Conservation (phyloP, 75 land plant species). For the Cunninghamia lanceolata region DNA sequence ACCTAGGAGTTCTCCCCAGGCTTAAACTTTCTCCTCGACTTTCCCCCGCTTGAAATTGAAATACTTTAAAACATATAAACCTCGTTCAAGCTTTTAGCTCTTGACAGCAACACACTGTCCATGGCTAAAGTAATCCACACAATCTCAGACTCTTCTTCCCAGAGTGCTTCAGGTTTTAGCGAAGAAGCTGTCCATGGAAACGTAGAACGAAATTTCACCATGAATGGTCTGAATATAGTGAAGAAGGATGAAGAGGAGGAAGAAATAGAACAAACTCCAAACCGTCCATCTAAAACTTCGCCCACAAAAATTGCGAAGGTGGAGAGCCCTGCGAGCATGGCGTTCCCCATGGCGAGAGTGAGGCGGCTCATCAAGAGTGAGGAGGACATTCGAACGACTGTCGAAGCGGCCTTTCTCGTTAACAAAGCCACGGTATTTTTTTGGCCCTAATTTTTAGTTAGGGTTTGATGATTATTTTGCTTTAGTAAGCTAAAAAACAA, state of each 20-base stretch:
- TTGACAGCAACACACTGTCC: background rate
- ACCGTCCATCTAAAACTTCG: background rate
- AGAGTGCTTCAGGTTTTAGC: background rate
- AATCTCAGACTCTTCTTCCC: background rate
- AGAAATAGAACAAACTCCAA: background rate
- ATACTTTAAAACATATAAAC: too few relatives aligned
- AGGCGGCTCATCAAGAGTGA: constrained; percentile 15
- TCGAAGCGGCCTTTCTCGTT: constrained; percentile 16
- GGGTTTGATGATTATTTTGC: background rate
- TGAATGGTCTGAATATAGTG: background rate
- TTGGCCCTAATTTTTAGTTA: background rate
- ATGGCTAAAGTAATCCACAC: background rate
- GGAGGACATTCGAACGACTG: constrained; percentile 1
- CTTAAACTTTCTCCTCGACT: too few relatives aligned
- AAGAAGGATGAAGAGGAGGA: background rate
- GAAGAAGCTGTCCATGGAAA: background rate
- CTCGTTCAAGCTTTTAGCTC: background rate
- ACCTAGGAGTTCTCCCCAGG: too few relatives aligned
- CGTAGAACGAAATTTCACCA: background rate
- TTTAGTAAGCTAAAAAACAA: too few relatives aligned
- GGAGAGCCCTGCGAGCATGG: background rate
- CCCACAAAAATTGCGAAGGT: background rate
- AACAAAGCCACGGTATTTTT: constrained; percentile 14
- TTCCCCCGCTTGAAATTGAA: too few relatives aligned
- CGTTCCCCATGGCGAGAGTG: constrained; percentile 15